Conservation (phyloP, 129 eudicot species). For the Rutidosis leptorrhynchoides region DNA sequence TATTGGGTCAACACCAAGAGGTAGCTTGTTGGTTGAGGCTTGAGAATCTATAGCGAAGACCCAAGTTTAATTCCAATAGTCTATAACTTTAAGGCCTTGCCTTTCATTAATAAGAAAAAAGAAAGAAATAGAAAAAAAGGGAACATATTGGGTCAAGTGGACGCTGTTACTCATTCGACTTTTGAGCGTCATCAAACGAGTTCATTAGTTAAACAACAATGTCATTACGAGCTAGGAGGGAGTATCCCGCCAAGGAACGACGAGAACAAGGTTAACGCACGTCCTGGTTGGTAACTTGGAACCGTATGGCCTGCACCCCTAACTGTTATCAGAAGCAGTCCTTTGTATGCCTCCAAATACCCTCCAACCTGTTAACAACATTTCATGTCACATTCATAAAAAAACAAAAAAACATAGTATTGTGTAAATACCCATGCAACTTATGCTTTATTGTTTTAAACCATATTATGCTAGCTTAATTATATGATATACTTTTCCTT, state of each 20-base stretch:
- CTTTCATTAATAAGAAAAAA: too few species aligned
- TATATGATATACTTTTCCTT: neutral
- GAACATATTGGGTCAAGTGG: conserved; percentile 17
- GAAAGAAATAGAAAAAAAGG: too few species aligned
- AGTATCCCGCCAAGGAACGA: conserved; percentile 21
- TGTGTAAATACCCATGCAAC: neutral
- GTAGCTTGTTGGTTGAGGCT: too few species aligned
- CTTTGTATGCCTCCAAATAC: conserved; percentile 35
- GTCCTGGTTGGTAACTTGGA: conserved; percentile 36
- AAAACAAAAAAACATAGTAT: neutral
- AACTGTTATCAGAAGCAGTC: conserved; percentile 3
- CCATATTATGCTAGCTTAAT: neutral
- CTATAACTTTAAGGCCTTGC: too few species aligned
- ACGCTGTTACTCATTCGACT: conserved; percentile 16
- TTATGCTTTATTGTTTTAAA: neutral
- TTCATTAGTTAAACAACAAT: conserved; percentile 13
- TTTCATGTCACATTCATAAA: neutral
- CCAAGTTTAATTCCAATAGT: too few species aligned
- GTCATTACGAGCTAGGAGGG: conserved; percentile 33
- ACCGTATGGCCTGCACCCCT: conserved; percentile 36
- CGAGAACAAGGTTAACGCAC: conserved; percentile 32
- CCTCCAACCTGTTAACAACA: conserved; percentile 36
- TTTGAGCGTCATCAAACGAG: conserved; percentile 1
- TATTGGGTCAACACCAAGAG: too few species aligned
- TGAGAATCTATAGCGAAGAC: too few species aligned